These are phyloP conservation scores for Boletus barrowsii DNA, from an alignment of 768 basidiomycete species.

Conservation along the genomic window DNA sequence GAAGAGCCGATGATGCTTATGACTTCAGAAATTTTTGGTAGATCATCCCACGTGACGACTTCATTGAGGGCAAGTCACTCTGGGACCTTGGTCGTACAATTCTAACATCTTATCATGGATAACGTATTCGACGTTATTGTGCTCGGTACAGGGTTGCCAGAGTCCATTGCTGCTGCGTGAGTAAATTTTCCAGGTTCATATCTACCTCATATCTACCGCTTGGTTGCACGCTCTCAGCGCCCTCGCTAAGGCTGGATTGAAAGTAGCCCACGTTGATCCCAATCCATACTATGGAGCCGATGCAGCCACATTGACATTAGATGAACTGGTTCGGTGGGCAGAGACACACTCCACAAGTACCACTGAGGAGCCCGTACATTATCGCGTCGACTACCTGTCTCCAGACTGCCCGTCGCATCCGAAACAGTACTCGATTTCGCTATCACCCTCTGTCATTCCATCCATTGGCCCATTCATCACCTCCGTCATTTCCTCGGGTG, in stretches of 20 bases:
- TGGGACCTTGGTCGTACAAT: too few relatives aligned
- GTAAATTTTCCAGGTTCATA: constrained; percentile 25
- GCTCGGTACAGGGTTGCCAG: constrained; percentile 76
- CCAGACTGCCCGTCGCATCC: constrained; percentile 47
- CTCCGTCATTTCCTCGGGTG: constrained; percentile 75
- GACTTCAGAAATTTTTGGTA: constrained; percentile 16
- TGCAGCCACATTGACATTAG: constrained; percentile 77
- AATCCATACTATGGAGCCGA: constrained; percentile 83
- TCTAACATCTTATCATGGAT: constrained; percentile 27
- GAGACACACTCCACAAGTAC: constrained; percentile 33
- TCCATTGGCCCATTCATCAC: constrained; percentile 77
- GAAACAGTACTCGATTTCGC: constrained; percentile 80
- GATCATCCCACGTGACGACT: constrained; percentile 21
- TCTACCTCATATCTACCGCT: constrained; percentile 3
- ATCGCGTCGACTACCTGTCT: constrained; percentile 40
- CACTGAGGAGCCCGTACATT: constrained; percentile 11
- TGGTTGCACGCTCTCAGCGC: constrained; percentile 48
- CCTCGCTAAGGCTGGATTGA: constrained; percentile 83
- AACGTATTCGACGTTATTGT: constrained; percentile 62
- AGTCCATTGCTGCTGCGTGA: constrained; percentile 89
- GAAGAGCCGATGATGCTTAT: background rate
- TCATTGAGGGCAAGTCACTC: constrained; percentile 25
- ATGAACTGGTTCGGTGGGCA: constrained; percentile 76
- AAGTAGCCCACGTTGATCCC: constrained; percentile 82
- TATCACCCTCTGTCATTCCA: constrained; percentile 80